Evolutionary conservation across 257 asterid genomes (phyloP), one percentile per base, ranked within the genome.

Genomic region (Capsicum chinense): DNA sequence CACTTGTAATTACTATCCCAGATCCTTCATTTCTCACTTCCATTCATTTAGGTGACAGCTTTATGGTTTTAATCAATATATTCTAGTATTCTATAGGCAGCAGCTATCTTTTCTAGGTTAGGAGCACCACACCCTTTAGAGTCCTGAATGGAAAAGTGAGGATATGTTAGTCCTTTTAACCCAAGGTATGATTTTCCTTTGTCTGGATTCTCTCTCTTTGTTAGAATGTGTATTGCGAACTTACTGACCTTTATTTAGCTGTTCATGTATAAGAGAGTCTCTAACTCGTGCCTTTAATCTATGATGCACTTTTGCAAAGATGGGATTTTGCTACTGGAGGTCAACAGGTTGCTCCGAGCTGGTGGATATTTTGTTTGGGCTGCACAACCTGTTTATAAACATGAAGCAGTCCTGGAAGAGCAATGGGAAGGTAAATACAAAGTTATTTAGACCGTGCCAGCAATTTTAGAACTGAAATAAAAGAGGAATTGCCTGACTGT

Each of bases 321-420:
- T 92, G 98, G 99, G 44, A 92, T 96, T 90, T 89, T 92, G 89
- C 97, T 96, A 80, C 95, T 96, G 68, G 99, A 96, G 94, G 96
- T 93, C 88, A 93, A 94, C 80, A 92, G 99, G 92, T 86, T 96
- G 93, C 98, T 96, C 79, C 92, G 98, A 37, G 99, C 97, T 26
- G 98, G 98, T 67, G 99, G 98, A 83, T 96, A 96, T 90, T 96
- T 96, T 90, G 93, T 85, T 76, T 96, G 98, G 98, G 99, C 98
- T 10, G 98, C 98, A 56, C 99, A 96, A 87, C 98, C 99, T 69
- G 98, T 94, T 82, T 94, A 96, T 87, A 94, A 96, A 85, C 98
- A 96, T 85, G 99, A 94, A 88, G 80, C 95, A 47, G 87, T 54
- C 83, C 94, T 96, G 56, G 98, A 93, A 91, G 90, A 88, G 87